A percentile compares a stretch with the other conserved stretches of the same genome.
Evolutionary conservation across 768 basidiomycete species (phyloP).

Genomic region (Trametes gibbosa): DNA sequence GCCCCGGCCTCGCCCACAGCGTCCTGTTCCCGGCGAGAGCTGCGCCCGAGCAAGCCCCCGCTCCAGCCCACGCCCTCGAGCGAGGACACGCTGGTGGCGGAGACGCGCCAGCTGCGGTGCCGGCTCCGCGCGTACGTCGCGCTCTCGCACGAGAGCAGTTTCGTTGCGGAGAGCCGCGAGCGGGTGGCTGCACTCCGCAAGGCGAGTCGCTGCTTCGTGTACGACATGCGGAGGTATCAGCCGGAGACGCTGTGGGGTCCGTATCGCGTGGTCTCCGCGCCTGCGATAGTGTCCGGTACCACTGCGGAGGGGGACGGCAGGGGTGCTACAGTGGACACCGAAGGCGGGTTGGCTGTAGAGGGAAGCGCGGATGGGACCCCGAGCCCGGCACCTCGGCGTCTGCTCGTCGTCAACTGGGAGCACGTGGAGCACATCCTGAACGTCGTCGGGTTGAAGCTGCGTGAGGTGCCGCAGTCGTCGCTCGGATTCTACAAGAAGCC

Average conservation of each 20-base stretch:
- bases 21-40: background rate
- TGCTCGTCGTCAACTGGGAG: constrained; percentile 53
- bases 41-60: background rate
- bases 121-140: constrained; percentile 50
- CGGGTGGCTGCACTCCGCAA: constrained; percentile 38
- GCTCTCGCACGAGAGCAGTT: constrained; percentile 38
- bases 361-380: too few relatives aligned
- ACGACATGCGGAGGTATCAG: constrained; percentile 61
- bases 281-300: background rate
- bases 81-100: background rate
- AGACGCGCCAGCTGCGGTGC: constrained; percentile 34
- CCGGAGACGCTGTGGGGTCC: constrained; percentile 58
- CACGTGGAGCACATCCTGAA: constrained; percentile 55
- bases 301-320: background rate
- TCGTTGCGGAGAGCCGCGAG: constrained; percentile 24
- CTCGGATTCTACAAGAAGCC: constrained; percentile 41
- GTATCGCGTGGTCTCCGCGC: constrained; percentile 28
- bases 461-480: constrained; percentile 18
- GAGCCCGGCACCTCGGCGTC: too few relatives aligned
- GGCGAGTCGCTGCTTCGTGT: constrained; percentile 55
- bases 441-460: constrained; percentile 28
- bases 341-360: too few relatives aligned
- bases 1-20: too few relatives aligned
- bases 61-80: background rate
- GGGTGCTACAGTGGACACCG: too few relatives aligned